Evolutionary conservation across 2,329 filamentous ascomycete genomes (phyloP).

Genomic region (Ambrosiella xylebori): DNA sequence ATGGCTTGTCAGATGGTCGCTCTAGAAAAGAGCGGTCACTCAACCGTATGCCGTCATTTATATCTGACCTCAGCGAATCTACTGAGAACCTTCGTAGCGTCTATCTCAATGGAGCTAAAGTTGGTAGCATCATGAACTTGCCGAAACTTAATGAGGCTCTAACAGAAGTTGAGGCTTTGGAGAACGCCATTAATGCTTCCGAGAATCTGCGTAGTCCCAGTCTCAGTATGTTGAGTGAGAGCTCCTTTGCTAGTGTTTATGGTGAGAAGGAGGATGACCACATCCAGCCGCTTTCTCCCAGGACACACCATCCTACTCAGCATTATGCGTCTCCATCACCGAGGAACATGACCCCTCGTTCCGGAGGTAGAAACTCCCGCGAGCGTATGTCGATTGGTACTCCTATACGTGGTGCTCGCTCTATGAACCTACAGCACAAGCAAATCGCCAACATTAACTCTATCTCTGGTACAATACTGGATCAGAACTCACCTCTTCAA

Average conservation of each 20-base stretch:
- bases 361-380: not conserved
- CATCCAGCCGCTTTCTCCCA: not conserved
- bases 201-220: slow-evolving; percentile 36
- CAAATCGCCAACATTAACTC: slow-evolving; percentile 18
- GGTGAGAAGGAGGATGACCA: slow-evolving; percentile 20
- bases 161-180: slow-evolving; percentile 7
- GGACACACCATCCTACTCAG: not conserved
- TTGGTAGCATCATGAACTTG: slow-evolving; percentile 32
- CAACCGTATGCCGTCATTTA: slow-evolving; percentile 45
- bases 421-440: slow-evolving; percentile 5
- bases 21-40: slow-evolving; percentile 19
- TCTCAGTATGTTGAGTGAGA: slow-evolving; percentile 48
- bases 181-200: slow-evolving; percentile 3
- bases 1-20: not conserved
- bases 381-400: slow-evolving; percentile 1
- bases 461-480: slow-evolving; percentile 27
- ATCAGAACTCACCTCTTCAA: slow-evolving; percentile 31
- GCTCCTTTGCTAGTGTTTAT: slow-evolving; percentile 49
- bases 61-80: slow-evolving; percentile 41
- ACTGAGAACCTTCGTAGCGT: slow-evolving; percentile 45
- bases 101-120: slow-evolving; percentile 30
- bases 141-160: slow-evolving; percentile 19
- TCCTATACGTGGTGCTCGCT: slow-evolving; percentile 2
- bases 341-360: slow-evolving; percentile 7
- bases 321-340: not conserved